phyloP scores from a whole-genome alignment of 352 stramenopile species.

The Pythium rishiriense region DNA sequence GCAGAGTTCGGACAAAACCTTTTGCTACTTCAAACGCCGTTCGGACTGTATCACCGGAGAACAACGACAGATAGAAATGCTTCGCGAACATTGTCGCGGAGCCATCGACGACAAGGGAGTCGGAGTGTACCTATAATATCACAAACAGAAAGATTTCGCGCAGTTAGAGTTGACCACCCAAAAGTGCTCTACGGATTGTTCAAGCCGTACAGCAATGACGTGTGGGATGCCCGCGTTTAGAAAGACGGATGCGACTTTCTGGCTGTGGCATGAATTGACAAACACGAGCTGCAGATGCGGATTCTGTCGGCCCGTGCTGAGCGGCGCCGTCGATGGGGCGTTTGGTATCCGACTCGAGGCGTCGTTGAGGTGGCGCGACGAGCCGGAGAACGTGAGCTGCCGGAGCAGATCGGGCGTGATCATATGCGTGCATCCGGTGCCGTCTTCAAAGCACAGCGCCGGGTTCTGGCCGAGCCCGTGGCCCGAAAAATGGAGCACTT shows the following conservation, averaged over 20 bases:
- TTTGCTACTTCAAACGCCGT: constrained; percentile 79
- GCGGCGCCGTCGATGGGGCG: not conserved
- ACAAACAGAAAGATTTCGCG: constrained; percentile 3
- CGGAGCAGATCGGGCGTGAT: constrained; percentile 66
- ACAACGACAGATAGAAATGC: constrained; percentile 83
- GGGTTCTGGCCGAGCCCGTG: constrained; percentile 69
- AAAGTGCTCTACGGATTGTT: no score
- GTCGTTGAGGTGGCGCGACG: constrained; percentile 11
- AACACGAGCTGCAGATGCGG: constrained; percentile 63
- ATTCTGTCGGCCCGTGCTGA: constrained; percentile 10
- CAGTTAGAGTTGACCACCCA: no score
- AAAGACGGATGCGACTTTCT: constrained; percentile 88
- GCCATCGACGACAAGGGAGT: constrained; percentile 74
- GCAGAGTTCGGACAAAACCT: constrained; percentile 58
- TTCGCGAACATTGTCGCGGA: constrained; percentile 84
- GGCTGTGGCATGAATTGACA: constrained; percentile 84
- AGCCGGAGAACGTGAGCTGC: constrained; percentile 68
- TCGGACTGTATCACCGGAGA: constrained; percentile 67
- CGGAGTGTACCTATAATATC: constrained; percentile 54
- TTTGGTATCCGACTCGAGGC: constrained; percentile 5
- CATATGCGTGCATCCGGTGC: constrained; percentile 66
- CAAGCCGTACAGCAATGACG: constrained; percentile 84
- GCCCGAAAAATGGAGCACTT: constrained; percentile 79
- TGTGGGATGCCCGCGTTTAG: constrained; percentile 88
- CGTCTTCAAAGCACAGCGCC: constrained; percentile 81